These are phyloP conservation scores for Malassezia obtusa DNA, from an alignment of 1,284 basidiomycete species.

Conservation along the genomic window DNA sequence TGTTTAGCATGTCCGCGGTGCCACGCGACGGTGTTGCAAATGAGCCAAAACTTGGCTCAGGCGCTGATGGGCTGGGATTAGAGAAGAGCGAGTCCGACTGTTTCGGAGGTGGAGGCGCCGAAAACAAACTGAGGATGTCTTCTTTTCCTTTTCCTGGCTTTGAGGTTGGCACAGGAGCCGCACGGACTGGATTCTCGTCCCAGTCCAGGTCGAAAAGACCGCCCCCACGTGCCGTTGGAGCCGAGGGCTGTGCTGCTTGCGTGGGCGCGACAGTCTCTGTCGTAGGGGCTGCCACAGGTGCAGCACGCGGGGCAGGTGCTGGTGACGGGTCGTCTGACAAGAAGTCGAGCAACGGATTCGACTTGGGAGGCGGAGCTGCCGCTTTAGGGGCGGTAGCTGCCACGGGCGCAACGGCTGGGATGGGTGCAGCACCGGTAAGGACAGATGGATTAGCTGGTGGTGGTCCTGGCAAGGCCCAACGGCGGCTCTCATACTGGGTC, in stretches of 20 bases:
- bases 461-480: constrained; percentile 86
- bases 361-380: neutral
- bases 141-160: constrained; percentile 53
- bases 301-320: neutral
- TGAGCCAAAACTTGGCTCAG: too few species aligned
- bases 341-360: constrained; percentile 7
- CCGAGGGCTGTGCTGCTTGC: neutral
- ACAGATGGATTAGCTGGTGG: constrained; percentile 70
- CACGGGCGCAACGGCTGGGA: constrained; percentile 17
- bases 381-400: neutral
- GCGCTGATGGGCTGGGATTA: neutral
- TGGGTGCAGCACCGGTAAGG: constrained; percentile 49
- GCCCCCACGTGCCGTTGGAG: constrained; percentile 48
- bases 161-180: neutral
- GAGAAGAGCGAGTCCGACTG: constrained; percentile 10
- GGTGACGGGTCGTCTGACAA: neutral
- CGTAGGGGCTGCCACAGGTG: neutral
- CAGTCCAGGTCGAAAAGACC: constrained; percentile 81
- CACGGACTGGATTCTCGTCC: constrained; percentile 38
- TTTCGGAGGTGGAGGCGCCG: constrained; percentile 7
- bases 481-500: constrained; percentile 64
- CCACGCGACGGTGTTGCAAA: too few species aligned
- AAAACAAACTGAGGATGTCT: constrained; percentile 74
- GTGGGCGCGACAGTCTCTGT: neutral
- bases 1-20: constrained; percentile 22